These are phyloP conservation scores for Chrysanthemum seticuspe DNA, from an alignment of 129 eudicot genomes.

Conservation along the genomic window DNA sequence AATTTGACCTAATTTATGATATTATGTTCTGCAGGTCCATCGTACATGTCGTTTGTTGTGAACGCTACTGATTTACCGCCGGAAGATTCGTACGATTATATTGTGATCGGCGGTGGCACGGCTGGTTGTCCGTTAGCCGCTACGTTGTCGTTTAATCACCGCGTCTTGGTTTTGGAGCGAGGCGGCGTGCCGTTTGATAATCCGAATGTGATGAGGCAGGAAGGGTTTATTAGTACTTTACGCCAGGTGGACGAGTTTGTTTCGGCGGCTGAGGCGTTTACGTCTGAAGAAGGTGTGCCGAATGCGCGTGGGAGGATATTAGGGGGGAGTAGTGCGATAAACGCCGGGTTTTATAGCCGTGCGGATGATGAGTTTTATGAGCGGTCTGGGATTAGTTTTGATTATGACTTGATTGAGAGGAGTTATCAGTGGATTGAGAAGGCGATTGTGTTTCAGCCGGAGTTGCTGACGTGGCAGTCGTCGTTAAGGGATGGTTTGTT, in stretches of 20 bases:
- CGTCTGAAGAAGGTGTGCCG: constrained; percentile 83
- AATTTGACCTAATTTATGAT: constrained; percentile 6
- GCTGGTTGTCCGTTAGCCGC: constrained; percentile 91
- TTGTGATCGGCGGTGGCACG: constrained; percentile 89
- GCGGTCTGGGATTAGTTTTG: constrained; percentile 57
- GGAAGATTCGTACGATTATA: constrained; percentile 72
- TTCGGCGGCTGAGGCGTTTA: constrained; percentile 77
- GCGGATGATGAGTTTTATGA: constrained; percentile 66
- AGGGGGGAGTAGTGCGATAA: constrained; percentile 89
- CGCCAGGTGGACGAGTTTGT: constrained; percentile 37
- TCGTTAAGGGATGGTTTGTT: constrained; percentile 68
- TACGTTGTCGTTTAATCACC: constrained; percentile 51
- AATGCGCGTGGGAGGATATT: constrained; percentile 85
- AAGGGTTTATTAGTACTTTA: constrained; percentile 59
- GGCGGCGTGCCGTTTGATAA: constrained; percentile 64
- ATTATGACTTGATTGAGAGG: constrained; percentile 36
- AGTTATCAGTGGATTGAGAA: constrained; percentile 83
- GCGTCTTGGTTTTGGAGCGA: constrained; percentile 62
- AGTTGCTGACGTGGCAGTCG: constrained; percentile 62
- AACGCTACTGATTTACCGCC: constrained; percentile 70
- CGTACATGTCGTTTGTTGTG: constrained; percentile 45
- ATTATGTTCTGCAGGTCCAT: constrained; percentile 47
- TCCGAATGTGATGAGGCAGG: constrained; percentile 66
- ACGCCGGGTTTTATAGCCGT: constrained; percentile 84
- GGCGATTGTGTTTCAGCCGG: constrained; percentile 71